Conservation (phyloP, 148 eudicot genomes). For the Suaeda aralocaspica region DNA sequence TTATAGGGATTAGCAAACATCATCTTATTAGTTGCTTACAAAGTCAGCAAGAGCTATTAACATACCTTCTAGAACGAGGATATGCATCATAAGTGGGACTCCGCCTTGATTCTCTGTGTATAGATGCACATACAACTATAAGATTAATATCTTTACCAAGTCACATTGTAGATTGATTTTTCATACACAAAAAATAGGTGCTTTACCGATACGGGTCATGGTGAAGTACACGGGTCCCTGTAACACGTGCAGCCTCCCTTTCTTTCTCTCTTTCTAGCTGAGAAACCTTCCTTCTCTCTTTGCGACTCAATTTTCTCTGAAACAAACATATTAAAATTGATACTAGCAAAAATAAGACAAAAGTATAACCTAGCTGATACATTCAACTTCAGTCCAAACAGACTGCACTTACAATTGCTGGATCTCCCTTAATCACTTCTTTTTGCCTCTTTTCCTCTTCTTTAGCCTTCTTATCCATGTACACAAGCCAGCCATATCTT, state of each 20-base stretch:
- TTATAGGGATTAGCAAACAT: neutral
- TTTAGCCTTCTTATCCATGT: conserved; percentile 95
- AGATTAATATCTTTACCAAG: neutral
- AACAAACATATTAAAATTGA: conserved; percentile 12
- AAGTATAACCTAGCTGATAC: neutral
- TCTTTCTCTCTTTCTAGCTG: conserved; percentile 88
- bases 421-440: conserved; percentile 98
- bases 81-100: conserved; percentile 98
- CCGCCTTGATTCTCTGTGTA: conserved; percentile 79
- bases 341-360: conserved; percentile 5
- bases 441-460: conserved; percentile 95
- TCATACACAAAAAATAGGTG: neutral
- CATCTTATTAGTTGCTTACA: neutral
- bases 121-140: conserved; percentile 10
- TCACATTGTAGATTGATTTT: neutral
- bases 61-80: conserved; percentile 77
- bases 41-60: neutral
- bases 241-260: conserved; percentile 62
- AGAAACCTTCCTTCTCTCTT: conserved; percentile 92
- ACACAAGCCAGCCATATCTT: conserved; percentile 99
- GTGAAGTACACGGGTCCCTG: conserved; percentile 54
- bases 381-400: conserved; percentile 7
- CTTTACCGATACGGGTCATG: conserved; percentile 78
- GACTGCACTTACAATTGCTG: conserved; percentile 72
- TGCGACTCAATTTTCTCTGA: conserved; percentile 88